phyloP scores from a whole-genome alignment of 441 rosid genomes.

The Bruguiera hainesii region DNA sequence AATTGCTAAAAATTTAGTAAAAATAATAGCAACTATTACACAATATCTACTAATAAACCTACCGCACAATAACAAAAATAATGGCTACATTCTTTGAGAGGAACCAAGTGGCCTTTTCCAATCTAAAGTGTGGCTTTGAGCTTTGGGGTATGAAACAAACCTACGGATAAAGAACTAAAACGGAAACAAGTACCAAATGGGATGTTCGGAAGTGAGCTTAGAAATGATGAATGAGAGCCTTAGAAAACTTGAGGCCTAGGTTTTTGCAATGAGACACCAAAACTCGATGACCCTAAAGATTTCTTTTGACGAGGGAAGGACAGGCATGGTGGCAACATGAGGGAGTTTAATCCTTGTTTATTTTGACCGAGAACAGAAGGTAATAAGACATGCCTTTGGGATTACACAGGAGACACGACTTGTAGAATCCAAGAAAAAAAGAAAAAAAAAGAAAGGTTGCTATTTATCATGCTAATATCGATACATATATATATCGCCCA shows the following conservation, averaged over 20 bases:
- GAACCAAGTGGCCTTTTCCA: too few species aligned
- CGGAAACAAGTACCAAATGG: conserved; percentile 14
- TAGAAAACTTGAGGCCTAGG: conserved; percentile 19
- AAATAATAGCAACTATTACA: too few species aligned
- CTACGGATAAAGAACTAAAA: conserved; percentile 3
- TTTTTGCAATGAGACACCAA: conserved; percentile 6
- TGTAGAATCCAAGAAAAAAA: conserved; percentile 10
- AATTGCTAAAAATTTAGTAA: too few species aligned
- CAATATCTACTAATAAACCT: too few species aligned
- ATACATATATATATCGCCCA: too few species aligned
- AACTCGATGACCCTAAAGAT: conserved; percentile 10
- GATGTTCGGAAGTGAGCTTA: background rate
- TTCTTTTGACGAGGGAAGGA: conserved; percentile 14
- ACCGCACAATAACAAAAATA: too few species aligned
- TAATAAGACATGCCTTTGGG: conserved; percentile 54
- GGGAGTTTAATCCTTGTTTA: conserved; percentile 18
- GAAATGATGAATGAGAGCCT: conserved; percentile 7
- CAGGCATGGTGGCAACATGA: conserved; percentile 28
- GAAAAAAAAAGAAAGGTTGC: background rate
- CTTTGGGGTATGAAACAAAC: too few species aligned
- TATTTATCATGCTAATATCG: background rate
- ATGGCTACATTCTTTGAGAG: too few species aligned
- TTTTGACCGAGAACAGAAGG: conserved; percentile 26
- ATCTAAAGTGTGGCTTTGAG: too few species aligned
- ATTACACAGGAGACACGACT: conserved; percentile 25